Percentiles rank a stretch among this genome's conserved stretches.
Conservation (phyloP, 495 filamentous ascomycete genomes). For the Platismatia glauca region DNA sequence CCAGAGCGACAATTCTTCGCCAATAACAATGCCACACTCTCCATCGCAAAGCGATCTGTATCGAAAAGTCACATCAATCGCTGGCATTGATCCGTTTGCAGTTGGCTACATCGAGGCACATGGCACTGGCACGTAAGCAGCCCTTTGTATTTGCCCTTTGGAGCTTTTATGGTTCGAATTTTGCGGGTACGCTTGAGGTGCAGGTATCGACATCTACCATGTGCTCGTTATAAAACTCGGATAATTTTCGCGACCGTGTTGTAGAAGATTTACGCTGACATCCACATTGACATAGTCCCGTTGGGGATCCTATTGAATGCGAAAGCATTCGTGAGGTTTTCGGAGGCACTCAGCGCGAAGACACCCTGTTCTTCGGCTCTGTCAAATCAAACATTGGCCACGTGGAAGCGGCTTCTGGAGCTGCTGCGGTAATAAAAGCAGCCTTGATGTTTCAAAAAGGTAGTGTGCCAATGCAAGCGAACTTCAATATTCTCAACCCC, state of each 20-base stretch:
- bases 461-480: conserved; percentile 30
- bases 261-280: too few species aligned
- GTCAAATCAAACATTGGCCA: conserved; percentile 44
- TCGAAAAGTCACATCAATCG: conserved; percentile 5
- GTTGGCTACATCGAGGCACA: conserved; percentile 25
- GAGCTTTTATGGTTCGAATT: too few species aligned
- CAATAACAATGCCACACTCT: conserved; percentile 31
- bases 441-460: conserved; percentile 37
- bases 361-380: conserved; percentile 26
- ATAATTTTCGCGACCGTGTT: too few species aligned
- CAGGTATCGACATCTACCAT: too few species aligned
- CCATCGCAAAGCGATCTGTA: conserved; percentile 29
- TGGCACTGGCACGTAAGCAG: conserved; percentile 33
- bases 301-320: conserved; percentile 36
- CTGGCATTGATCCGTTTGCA: conserved; percentile 17
- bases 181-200: too few species aligned
- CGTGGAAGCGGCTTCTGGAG: conserved; percentile 38
- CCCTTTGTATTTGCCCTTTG: too few species aligned
- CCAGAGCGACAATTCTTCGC: conserved; percentile 25
- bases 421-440: conserved; percentile 36
- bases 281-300: too few species aligned
- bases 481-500: conserved; percentile 33
- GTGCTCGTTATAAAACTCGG: too few species aligned
- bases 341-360: conserved; percentile 21
- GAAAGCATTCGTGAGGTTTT: conserved; percentile 32